Evolutionary conservation across 768 basidiomycete species (phyloP).

Genomic region (Guyanaporus albipodus): DNA sequence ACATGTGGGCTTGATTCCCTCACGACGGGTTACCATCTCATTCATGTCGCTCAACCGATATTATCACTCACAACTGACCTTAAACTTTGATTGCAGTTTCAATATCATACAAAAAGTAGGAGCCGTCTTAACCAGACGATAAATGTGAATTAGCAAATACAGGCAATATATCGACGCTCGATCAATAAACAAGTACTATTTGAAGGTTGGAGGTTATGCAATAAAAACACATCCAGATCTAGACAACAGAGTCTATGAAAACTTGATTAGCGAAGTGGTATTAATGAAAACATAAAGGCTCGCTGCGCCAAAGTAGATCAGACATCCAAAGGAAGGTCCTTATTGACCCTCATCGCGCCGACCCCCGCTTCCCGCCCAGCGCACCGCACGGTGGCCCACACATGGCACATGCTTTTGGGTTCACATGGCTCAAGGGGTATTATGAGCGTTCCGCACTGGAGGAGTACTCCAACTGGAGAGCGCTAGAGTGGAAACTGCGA

Average conservation of each 20-base stretch:
- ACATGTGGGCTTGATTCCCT: no score
- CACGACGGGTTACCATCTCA: no score
- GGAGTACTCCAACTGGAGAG: slow-evolving; percentile 70
- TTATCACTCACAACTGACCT: no score
- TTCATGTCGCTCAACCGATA: no score
- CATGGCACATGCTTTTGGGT: slow-evolving; percentile 62
- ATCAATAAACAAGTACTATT: no score
- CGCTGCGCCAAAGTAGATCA: slow-evolving; percentile 44
- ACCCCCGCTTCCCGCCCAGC: slow-evolving; percentile 75
- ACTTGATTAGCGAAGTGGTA: slow-evolving; percentile 2
- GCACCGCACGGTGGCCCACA: slow-evolving; percentile 66
- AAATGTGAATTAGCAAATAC: no score
- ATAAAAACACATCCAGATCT: no score
- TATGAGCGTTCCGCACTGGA: slow-evolving; percentile 64
- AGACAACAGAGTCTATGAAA: slow-evolving; percentile 4
- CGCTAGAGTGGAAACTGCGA: slow-evolving; percentile 86
- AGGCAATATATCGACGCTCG: no score
- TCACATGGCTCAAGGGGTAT: slow-evolving; percentile 64
- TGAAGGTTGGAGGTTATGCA: no score
- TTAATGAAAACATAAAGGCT: neutral
- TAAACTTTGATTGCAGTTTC: no score
- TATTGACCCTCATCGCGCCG: slow-evolving; percentile 60
- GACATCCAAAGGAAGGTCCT: slow-evolving; percentile 90
- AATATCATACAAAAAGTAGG: no score
- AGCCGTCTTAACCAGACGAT: no score